Conservation (phyloP, 176 grass and related monocot species). For the Hyparrhenia diplandra region DNA sequence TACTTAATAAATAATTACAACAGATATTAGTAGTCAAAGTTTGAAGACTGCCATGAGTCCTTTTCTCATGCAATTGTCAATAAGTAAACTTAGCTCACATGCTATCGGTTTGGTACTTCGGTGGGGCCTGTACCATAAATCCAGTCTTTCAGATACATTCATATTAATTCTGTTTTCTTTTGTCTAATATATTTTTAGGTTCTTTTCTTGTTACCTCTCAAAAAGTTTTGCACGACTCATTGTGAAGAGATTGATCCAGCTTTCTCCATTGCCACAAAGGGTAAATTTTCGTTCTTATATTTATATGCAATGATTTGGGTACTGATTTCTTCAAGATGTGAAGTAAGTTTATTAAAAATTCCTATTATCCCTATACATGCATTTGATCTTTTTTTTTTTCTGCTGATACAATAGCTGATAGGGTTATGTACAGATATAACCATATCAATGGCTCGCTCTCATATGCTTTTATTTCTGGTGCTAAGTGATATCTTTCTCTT, state of each 20-base stretch:
- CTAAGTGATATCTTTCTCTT: slow-evolving; percentile 17
- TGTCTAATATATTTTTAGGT: slow-evolving; percentile 45
- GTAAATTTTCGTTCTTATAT: too few species aligned
- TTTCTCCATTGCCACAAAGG: too few species aligned
- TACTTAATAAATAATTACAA: background rate
- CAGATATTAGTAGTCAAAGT: background rate
- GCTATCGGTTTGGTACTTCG: background rate
- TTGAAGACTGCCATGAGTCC: background rate
- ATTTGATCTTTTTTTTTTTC: background rate
- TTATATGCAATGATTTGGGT: too few species aligned
- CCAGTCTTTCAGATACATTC: background rate
- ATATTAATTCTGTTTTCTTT: too few species aligned
- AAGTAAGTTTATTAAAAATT: too few species aligned
- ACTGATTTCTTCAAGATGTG: too few species aligned
- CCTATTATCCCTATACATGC: too few species aligned
- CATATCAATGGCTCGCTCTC: background rate
- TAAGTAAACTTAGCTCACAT: background rate
- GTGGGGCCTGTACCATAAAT: slow-evolving; percentile 9
- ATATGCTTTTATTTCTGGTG: slow-evolving; percentile 14
- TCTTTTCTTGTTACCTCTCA: slow-evolving; percentile 82
- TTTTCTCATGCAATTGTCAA: slow-evolving; percentile 1
- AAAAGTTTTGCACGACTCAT: slow-evolving; percentile 77
- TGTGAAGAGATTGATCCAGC: too few species aligned
- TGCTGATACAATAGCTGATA: background rate
- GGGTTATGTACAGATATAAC: background rate